Conservation (phyloP, 2,329 filamentous ascomycete genomes). For the Botrytis deweyae region DNA sequence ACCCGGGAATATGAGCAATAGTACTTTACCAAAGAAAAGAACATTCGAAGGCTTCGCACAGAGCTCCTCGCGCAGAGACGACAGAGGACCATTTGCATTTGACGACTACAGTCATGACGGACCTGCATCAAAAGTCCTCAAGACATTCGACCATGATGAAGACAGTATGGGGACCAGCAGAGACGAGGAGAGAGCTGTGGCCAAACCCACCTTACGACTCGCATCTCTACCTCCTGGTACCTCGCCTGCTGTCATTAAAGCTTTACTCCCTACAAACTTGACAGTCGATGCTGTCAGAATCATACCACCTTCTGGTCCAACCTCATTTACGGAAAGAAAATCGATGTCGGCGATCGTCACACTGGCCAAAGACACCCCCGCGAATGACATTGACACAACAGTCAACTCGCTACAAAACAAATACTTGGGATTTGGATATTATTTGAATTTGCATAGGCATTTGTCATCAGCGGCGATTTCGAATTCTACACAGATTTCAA, state of each 20-base stretch:
- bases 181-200: constrained; percentile 55
- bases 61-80: constrained; percentile 37
- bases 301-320: constrained; percentile 53
- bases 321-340: constrained; percentile 60
- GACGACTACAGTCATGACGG: constrained; percentile 38
- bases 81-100: constrained; percentile 37
- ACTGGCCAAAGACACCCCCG: constrained; percentile 75
- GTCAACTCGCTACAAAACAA: constrained; percentile 77
- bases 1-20: constrained; percentile 45
- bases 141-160: constrained; percentile 43
- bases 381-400: constrained; percentile 76
- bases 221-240: constrained; percentile 60
- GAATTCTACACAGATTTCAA: constrained; percentile 48
- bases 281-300: constrained; percentile 73
- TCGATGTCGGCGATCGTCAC: constrained; percentile 78
- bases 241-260: constrained; percentile 59
- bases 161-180: constrained; percentile 42
- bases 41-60: constrained; percentile 49
- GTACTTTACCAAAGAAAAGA: constrained; percentile 48
- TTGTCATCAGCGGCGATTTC: constrained; percentile 73
- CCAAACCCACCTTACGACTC: constrained; percentile 62
- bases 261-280: constrained; percentile 58
- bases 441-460: constrained; percentile 77
- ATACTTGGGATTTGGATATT: constrained; percentile 82
- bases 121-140: constrained; percentile 31